phyloP scores from a whole-genome alignment of 805 yeast species.

The Ogataea paradorogensis region DNA sequence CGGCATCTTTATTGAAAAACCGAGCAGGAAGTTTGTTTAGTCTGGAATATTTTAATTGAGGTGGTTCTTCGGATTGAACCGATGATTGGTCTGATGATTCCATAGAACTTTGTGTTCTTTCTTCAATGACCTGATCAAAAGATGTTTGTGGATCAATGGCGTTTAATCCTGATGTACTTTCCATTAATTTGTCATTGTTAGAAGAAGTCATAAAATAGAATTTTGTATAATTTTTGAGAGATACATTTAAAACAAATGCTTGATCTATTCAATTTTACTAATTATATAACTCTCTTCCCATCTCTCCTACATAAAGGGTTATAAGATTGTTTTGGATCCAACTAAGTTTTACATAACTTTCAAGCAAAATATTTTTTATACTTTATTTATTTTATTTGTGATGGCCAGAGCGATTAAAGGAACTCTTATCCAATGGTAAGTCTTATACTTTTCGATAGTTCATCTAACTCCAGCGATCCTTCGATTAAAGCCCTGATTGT shows the following conservation, averaged over 20 bases:
- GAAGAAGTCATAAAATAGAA: neutral
- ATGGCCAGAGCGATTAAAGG: constrained; percentile 59
- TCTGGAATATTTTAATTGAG: constrained; percentile 71
- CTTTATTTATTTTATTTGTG: neutral
- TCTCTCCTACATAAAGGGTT: neutral
- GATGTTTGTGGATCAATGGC: neutral
- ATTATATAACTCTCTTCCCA: too few relatives aligned
- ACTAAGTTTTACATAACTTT: too few relatives aligned
- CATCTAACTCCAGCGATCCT: constrained; percentile 60
- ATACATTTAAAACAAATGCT: constrained; percentile 1
- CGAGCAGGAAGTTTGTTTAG: constrained; percentile 63
- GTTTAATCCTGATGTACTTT: constrained; percentile 20
- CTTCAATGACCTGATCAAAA: neutral
- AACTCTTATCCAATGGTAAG: constrained; percentile 45
- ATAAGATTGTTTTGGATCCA: too few relatives aligned
- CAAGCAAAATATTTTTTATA: neutral
- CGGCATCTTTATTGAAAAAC: constrained; percentile 72
- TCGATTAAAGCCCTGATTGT: constrained; percentile 84
- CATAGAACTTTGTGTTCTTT: neutral
- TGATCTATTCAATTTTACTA: too few relatives aligned
- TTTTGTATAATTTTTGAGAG: too few relatives aligned
- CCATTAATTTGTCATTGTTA: constrained; percentile 23
- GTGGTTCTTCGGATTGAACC: constrained; percentile 48
- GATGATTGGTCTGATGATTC: constrained; percentile 1
- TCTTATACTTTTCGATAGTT: neutral